A percentile compares a stretch with the other conserved stretches of the same genome.
phyloP scores from a whole-genome alignment of 805 yeast species.

The Starmerella powellii region DNA sequence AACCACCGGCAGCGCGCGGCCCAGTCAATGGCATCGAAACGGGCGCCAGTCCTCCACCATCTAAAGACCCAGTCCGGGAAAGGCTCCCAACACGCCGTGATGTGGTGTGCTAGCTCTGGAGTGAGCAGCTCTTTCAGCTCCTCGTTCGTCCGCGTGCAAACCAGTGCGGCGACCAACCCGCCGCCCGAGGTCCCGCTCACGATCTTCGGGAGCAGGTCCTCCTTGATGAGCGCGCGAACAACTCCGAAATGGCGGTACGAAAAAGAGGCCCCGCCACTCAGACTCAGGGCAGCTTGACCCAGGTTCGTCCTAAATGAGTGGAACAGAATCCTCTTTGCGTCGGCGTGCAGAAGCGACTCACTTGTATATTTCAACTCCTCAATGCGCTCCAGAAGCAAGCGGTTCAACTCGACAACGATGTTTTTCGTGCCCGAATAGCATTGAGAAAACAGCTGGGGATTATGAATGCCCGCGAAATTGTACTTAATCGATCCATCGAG shows the following conservation, averaged over 20 bases:
- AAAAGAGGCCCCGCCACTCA: constrained; percentile 72
- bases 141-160: constrained; percentile 56
- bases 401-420: constrained; percentile 43
- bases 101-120: constrained; percentile 50
- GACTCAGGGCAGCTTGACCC: constrained; percentile 60
- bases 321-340: constrained; percentile 42
- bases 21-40: constrained; percentile 66
- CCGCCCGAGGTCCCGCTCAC: constrained; percentile 76
- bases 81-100: constrained; percentile 60
- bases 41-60: constrained; percentile 64
- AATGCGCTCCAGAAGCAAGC: constrained; percentile 40
- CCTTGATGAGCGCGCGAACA: constrained; percentile 55
- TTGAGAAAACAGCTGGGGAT: constrained; percentile 58
- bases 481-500: constrained; percentile 57
- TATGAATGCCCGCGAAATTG: constrained; percentile 71
- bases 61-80: constrained; percentile 49
- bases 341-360: constrained; percentile 28
- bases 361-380: constrained; percentile 33
- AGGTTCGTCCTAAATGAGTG: constrained; percentile 47
- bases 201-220: constrained; percentile 52
- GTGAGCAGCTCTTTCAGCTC: constrained; percentile 46
- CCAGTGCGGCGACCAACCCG: constrained; percentile 61
- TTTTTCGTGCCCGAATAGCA: constrained; percentile 63
- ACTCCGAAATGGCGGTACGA: constrained; percentile 70
- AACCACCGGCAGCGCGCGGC: constrained; percentile 57